Conservation (phyloP, 164 flowering plant species). For the Nymphaea thermarum region DNA sequence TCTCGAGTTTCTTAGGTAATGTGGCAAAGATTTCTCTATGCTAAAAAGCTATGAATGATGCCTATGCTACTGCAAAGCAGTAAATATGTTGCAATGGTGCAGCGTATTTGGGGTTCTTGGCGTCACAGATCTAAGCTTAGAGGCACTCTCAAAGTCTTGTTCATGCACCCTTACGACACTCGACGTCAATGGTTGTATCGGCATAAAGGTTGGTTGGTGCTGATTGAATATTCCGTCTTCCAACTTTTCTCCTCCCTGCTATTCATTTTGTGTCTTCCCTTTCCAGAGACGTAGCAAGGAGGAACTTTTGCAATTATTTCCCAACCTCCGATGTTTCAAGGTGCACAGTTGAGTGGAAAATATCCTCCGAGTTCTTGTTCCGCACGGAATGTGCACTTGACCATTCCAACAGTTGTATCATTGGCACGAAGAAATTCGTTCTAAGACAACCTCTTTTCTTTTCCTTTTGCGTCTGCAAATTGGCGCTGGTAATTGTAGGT, state of each 20-base stretch:
- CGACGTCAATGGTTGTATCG: slow-evolving; percentile 90
- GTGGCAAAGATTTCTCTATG: not conserved
- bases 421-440: too few species aligned
- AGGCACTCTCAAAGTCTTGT: slow-evolving; percentile 56
- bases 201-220: slow-evolving; percentile 51
- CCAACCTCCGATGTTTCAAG: slow-evolving; percentile 61
- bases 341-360: slow-evolving; percentile 57
- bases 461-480: too few species aligned
- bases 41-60: not conserved
- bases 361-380: too few species aligned
- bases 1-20: slow-evolving; percentile 81
- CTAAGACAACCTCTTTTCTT: too few species aligned
- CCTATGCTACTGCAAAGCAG: not conserved
- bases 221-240: not conserved
- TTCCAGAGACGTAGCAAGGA: slow-evolving; percentile 57
- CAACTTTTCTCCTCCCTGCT: not conserved
- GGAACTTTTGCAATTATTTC: slow-evolving; percentile 61
- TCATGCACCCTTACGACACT: slow-evolving; percentile 62
- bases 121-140: slow-evolving; percentile 76
- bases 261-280: not conserved
- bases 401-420: too few species aligned
- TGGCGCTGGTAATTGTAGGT: too few species aligned
- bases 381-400: too few species aligned
- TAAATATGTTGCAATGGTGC: slow-evolving; percentile 12
- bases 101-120: slow-evolving; percentile 93